Base-by-base conservation (phyloP, 1,284 basidiomycete species). In the Chiua sp. region DNA sequence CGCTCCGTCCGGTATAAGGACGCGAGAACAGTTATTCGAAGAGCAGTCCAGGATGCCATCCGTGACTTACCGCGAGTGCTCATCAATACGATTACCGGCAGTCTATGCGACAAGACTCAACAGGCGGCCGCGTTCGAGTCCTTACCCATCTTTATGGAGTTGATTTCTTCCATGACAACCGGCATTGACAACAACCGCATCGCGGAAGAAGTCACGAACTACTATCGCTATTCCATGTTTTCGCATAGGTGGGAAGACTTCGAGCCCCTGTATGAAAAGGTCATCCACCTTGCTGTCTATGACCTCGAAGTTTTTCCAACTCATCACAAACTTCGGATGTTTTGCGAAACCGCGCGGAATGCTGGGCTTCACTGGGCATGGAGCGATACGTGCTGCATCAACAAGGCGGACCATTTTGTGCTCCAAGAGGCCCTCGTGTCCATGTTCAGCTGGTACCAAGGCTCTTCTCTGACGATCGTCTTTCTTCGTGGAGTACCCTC, bases 181-280 rank as follows among this genome's bases (percentile, higher is more conserved):
- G n/a, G 12, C 20, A 22, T 44, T 7, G 42, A 44, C 6, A 22
- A 48, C 3, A 13, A n/a, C 11, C 51, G 33, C 0, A 59, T 63
- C 1, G 1, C 51, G 3, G 32, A 12, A 1, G 56, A 55, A 7
- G 53, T 63, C 0, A 0, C 20, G 0, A 1, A 50, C 3, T 64
- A 55, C 30, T 64, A 53, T 7, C 57, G 39, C 2, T 63, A 63
- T 26, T 53, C 42, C 2, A 53, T 15, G 5, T 47, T 63, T 18
- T 62, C 61, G 3, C 61, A 62, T 23, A 59, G 18, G 1, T 59
- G 56, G 59, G 60, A 53, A 0, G 44, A 57, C 3, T 32, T 32
- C 32, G 60, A 63, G 23, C 58, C 59, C 5, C n/a, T 65, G 4
- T 65, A 49, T n/a, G 51, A 65, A 3, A 32, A 32, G 8, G 56